phyloP scores from a whole-genome alignment of 2,329 filamentous ascomycete genomes.

The Elsinoe fawcettii region DNA sequence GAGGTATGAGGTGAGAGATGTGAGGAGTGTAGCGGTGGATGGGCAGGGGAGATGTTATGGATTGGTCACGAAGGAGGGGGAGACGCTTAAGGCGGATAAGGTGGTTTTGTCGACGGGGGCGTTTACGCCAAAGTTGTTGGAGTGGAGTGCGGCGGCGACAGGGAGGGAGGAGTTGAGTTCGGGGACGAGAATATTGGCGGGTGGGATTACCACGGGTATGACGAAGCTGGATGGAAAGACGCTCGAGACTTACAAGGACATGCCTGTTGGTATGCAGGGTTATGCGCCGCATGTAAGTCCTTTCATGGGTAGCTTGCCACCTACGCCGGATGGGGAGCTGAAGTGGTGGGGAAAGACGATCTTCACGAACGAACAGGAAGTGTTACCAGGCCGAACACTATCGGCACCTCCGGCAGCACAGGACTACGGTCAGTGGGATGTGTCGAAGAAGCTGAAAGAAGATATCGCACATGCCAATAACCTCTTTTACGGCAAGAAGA shows the following conservation, averaged over 20 bases:
- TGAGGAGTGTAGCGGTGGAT: constrained; percentile 43
- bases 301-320: constrained; percentile 52
- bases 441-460: constrained; percentile 47
- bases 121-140: constrained; percentile 37
- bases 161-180: constrained; percentile 43
- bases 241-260: constrained; percentile 32
- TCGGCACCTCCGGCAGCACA: constrained; percentile 49
- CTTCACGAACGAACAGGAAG: constrained; percentile 49
- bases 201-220: constrained; percentile 46
- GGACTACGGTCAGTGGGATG: constrained; percentile 58
- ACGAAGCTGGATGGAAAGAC: constrained; percentile 36
- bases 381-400: constrained; percentile 46
- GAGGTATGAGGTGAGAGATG: constrained; percentile 50
- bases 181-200: constrained; percentile 48
- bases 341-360: constrained; percentile 58
- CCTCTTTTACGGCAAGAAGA: constrained; percentile 53
- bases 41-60: constrained; percentile 37
- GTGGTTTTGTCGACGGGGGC: constrained; percentile 37
- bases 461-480: constrained; percentile 52
- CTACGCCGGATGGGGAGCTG: constrained; percentile 39
- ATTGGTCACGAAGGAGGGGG: constrained; percentile 34
- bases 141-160: constrained; percentile 43
- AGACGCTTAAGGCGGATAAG: constrained; percentile 29
- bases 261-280: constrained; percentile 41
- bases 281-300: constrained; percentile 41